phyloP scores from a whole-genome alignment of 306 rosid species.

The Heteromeles arbutifolia region DNA sequence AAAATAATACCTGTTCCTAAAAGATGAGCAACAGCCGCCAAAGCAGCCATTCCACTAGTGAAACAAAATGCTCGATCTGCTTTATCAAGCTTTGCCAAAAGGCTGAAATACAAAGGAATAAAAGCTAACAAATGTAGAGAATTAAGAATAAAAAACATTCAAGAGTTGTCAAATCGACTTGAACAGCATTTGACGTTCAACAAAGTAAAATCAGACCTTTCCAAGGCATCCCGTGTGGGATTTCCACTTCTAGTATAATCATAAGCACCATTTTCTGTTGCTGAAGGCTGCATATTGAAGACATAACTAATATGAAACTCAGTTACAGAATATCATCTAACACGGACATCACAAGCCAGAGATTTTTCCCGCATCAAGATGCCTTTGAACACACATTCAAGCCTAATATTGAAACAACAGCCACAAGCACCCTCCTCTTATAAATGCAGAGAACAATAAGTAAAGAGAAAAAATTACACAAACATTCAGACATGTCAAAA shows the following conservation, averaged over 20 bases:
- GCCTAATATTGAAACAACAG: background rate
- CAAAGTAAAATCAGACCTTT: constrained; percentile 49
- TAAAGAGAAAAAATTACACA: background rate
- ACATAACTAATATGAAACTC: background rate
- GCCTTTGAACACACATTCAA: background rate
- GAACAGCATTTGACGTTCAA: background rate
- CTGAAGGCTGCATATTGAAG: constrained; percentile 62
- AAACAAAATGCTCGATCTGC: constrained; percentile 92
- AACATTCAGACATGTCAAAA: background rate
- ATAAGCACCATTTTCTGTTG: constrained; percentile 76
- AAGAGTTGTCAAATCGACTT: background rate
- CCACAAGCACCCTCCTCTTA: background rate
- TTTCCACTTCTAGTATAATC: constrained; percentile 94
- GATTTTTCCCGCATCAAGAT: background rate
- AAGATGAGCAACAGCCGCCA: constrained; percentile 74
- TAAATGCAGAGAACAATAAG: background rate
- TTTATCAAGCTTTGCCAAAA: constrained; percentile 78
- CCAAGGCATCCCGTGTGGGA: constrained; percentile 82
- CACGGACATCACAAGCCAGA: background rate
- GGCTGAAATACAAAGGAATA: constrained; percentile 39
- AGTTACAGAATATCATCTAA: background rate
- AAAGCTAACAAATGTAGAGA: background rate
- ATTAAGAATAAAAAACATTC: constrained; percentile 6
- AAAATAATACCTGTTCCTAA: constrained; percentile 57
- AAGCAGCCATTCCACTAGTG: constrained; percentile 98